A percentile compares a stretch with the other conserved stretches of the same genome.
Conservation (phyloP, 805 yeast genomes). For the Candida piceae region DNA sequence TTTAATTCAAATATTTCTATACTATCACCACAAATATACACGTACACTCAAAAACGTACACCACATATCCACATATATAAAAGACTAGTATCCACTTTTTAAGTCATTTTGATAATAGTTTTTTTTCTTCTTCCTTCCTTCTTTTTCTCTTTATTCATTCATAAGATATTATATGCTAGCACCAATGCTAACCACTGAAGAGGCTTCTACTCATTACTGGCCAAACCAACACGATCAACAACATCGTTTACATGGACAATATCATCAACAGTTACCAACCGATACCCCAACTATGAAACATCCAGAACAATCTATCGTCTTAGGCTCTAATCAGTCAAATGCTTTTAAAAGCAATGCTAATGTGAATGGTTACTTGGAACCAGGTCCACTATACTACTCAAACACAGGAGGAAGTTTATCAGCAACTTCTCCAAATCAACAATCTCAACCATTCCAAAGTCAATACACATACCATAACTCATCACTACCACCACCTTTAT, state of each 20-base stretch:
- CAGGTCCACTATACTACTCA: background rate
- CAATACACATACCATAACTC: background rate
- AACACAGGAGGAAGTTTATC: background rate
- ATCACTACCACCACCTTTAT: background rate
- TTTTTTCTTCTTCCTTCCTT: background rate
- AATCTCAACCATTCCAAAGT: background rate
- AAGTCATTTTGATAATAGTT: too few relatives aligned
- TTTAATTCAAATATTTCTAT: too few relatives aligned
- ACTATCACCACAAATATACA: too few relatives aligned
- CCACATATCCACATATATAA: too few relatives aligned
- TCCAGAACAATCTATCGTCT: background rate
- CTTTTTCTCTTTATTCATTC: too few relatives aligned
- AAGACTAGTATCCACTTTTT: too few relatives aligned
- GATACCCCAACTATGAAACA: constrained; percentile 3
- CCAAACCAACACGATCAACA: constrained; percentile 11
- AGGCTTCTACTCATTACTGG: constrained; percentile 12
- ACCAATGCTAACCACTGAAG: constrained; percentile 21
- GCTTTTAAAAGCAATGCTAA: background rate
- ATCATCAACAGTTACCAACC: constrained; percentile 5
- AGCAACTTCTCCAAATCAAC: background rate
- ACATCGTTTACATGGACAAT: constrained; percentile 5
- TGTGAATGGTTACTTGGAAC: background rate
- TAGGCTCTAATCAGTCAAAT: background rate
- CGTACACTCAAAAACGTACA: too few relatives aligned
- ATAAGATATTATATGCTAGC: too few relatives aligned